phyloP scores from a whole-genome alignment of 1,284 basidiomycete genomes.

The Ganoderma multipileum region DNA sequence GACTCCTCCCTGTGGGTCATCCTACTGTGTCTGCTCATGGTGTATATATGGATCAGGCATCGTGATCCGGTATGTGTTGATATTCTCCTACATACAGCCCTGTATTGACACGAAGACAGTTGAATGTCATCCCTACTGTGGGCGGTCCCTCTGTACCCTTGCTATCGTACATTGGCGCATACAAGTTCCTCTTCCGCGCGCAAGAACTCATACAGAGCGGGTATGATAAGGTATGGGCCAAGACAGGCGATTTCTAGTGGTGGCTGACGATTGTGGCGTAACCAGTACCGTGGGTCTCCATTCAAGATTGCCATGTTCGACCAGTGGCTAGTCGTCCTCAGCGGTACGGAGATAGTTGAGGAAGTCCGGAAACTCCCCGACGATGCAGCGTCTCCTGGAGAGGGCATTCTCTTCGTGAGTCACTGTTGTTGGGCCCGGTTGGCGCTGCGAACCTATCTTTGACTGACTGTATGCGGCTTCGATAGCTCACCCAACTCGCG shows the following conservation, averaged over 20 bases:
- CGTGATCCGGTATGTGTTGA: conserved; percentile 15
- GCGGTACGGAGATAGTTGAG: conserved; percentile 41
- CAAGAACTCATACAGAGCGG: conserved; percentile 35
- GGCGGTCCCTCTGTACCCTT: background rate
- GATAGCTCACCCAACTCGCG: conserved; percentile 2
- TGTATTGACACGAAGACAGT: background rate
- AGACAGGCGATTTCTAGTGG: background rate
- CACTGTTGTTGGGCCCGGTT: background rate
- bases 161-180: conserved; percentile 31
- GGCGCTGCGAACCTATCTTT: background rate
- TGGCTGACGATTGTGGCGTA: background rate
- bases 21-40: background rate
- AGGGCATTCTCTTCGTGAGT: conserved; percentile 29
- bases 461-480: background rate
- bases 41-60: background rate
- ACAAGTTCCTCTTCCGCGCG: background rate
- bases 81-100: background rate
- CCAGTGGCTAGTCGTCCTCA: conserved; percentile 43
- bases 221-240: conserved; percentile 35
- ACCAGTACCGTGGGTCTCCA: conserved; percentile 35
- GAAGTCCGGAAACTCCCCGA: conserved; percentile 44
- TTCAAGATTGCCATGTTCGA: conserved; percentile 44
- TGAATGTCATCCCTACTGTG: background rate
- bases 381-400: conserved; percentile 43
- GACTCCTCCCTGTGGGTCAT: background rate